Percentiles rank a stretch among this genome's conserved stretches.
phyloP scores from a whole-genome alignment of 805 yeast species.

The Candida ascalaphidarum region DNA sequence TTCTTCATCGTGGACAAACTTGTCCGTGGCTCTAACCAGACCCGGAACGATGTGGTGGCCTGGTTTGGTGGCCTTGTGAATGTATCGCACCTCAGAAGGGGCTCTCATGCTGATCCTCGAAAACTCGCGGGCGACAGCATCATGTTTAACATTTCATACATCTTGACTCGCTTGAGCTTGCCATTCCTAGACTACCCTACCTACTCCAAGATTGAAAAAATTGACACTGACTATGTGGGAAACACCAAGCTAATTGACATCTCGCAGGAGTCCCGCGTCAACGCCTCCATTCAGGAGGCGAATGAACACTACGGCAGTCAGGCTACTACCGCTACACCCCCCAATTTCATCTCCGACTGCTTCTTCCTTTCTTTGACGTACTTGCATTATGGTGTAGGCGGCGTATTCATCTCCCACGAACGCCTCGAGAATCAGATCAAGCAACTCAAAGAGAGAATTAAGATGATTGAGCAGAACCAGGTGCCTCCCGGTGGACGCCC shows the following conservation, averaged over 20 bases:
- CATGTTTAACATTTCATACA: conserved; percentile 65
- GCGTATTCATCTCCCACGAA: conserved; percentile 50
- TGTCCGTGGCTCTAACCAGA: conserved; percentile 59
- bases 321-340: conserved; percentile 10
- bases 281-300: conserved; percentile 67
- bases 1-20: conserved; percentile 66
- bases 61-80: conserved; percentile 74
- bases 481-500: conserved; percentile 21
- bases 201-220: conserved; percentile 64
- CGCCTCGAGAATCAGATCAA: conserved; percentile 42
- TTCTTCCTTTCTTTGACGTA: conserved; percentile 74
- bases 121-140: conserved; percentile 71
- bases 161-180: conserved; percentile 63
- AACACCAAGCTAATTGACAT: conserved; percentile 49
- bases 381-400: conserved; percentile 85
- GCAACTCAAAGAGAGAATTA: conserved; percentile 41
- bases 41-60: conserved; percentile 55
- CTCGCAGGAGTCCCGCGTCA: conserved; percentile 73
- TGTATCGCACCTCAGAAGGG: conserved; percentile 78
- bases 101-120: conserved; percentile 66
- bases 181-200: conserved; percentile 69
- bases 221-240: conserved; percentile 63
- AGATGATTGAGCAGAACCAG: conserved; percentile 29
- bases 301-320: conserved; percentile 41
- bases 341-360: conserved; percentile 86